Percentiles rank a stretch among this genome's conserved stretches.
Evolutionary conservation across 2,329 filamentous ascomycete species (phyloP).

Genomic region (Diaporthe sp.): DNA sequence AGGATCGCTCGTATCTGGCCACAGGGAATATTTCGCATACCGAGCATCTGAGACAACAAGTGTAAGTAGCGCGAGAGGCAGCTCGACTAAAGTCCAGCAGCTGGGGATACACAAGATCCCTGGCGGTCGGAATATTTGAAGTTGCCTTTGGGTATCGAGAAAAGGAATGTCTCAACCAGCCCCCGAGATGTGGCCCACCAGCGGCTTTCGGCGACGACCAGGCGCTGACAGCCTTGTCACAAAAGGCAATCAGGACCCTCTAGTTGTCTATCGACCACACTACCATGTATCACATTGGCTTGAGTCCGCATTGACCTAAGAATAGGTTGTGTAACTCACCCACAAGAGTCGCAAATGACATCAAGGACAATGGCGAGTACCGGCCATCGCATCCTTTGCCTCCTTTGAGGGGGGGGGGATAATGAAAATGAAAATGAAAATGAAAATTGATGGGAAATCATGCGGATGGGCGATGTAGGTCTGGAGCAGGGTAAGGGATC

Average conservation of each 20-base stretch:
- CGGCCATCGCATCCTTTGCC: background rate
- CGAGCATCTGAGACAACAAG: constrained; percentile 23
- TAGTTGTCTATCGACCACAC: constrained; percentile 18
- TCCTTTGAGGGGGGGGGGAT: background rate
- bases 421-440: background rate
- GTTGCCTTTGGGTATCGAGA: constrained; percentile 8
- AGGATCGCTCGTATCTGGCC: constrained; percentile 16
- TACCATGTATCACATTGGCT: constrained; percentile 27
- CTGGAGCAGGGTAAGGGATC: constrained; percentile 26
- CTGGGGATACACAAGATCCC: constrained; percentile 22
- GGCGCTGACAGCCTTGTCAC: constrained; percentile 23
- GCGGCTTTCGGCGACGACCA: constrained; percentile 21
- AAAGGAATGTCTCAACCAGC: constrained; percentile 29
- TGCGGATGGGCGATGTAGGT: constrained; percentile 1
- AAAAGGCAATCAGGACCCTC: background rate
- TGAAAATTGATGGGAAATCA: background rate
- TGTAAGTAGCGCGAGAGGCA: constrained; percentile 10
- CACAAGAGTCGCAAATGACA: constrained; percentile 9
- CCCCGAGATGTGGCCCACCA: constrained; percentile 21
- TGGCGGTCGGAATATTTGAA: constrained; percentile 9
- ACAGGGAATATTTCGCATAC: constrained; percentile 18
- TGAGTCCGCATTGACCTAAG: constrained; percentile 20
- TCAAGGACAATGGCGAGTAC: constrained; percentile 12
- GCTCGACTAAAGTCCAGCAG: constrained; percentile 1
- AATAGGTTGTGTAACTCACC: constrained; percentile 28